phyloP scores from a whole-genome alignment of 495 filamentous ascomycete genomes.

The Tuber umbilicatum region DNA sequence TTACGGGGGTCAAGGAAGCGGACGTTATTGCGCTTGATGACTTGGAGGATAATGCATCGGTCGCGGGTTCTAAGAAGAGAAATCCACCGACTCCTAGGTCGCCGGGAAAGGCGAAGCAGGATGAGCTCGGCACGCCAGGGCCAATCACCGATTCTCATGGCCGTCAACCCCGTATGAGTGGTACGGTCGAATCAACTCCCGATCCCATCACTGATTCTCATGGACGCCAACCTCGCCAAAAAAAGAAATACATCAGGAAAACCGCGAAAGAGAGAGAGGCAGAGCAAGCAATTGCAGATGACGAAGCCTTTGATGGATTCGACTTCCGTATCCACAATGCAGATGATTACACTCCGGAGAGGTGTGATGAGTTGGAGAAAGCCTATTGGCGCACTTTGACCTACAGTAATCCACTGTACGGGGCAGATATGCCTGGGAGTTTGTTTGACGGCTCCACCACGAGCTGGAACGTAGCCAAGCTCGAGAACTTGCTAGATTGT shows the following conservation, averaged over 20 bases:
- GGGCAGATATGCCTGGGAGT: conserved; percentile 91
- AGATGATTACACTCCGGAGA: conserved; percentile 75
- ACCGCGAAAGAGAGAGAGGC: conserved; percentile 49
- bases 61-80: conserved; percentile 35
- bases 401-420: conserved; percentile 89
- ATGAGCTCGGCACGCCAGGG: conserved; percentile 44
- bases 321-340: conserved; percentile 79
- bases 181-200: conserved; percentile 25
- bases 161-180: conserved; percentile 31
- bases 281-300: conserved; percentile 48
- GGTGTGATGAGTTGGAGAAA: conserved; percentile 87
- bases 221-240: conserved; percentile 34
- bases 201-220: conserved; percentile 28
- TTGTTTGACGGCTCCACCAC: conserved; percentile 85
- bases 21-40: conserved; percentile 43
- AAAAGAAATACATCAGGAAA: conserved; percentile 35
- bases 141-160: conserved; percentile 25
- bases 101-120: conserved; percentile 38
- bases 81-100: conserved; percentile 39
- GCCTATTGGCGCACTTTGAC: conserved; percentile 95
- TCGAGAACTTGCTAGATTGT: conserved; percentile 88
- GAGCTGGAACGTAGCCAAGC: conserved; percentile 87
- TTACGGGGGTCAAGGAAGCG: conserved; percentile 47
- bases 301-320: conserved; percentile 69
- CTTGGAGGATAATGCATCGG: conserved; percentile 45